These are phyloP conservation scores for Hordeum pubiflorum DNA, from an alignment of 202 grass and related monocot genomes.

Conservation along the genomic window DNA sequence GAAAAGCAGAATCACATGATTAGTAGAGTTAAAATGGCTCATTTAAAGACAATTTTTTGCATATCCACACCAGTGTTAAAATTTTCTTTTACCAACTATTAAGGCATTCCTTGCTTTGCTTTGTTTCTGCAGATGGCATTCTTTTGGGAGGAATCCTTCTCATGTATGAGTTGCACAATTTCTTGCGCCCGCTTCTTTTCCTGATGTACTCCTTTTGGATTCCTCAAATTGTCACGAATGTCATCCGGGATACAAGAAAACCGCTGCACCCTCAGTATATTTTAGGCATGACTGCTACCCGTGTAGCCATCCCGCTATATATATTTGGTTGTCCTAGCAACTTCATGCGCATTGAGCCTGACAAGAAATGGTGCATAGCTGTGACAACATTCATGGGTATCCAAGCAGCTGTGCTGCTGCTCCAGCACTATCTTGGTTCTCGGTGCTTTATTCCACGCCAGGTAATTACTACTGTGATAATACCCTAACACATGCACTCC, in stretches of 20 bases:
- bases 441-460: conserved; percentile 97
- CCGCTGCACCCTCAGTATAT: conserved; percentile 93
- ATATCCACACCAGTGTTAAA: background rate
- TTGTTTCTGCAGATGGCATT: conserved; percentile 83
- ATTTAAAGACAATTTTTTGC: background rate
- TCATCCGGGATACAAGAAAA: conserved; percentile 91
- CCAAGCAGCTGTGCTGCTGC: conserved; percentile 72
- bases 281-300: conserved; percentile 78
- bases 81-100: background rate
- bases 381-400: conserved; percentile 58
- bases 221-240: conserved; percentile 88
- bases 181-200: conserved; percentile 65
- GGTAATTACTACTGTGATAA: conserved; percentile 39
- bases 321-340: conserved; percentile 96
- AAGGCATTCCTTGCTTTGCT: conserved; percentile 7
- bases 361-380: conserved; percentile 79
- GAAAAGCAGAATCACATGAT: conserved; percentile 1
- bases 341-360: conserved; percentile 77
- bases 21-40: background rate
- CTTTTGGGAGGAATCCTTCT: conserved; percentile 93
- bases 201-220: conserved; percentile 93
- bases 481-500: background rate
- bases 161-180: conserved; percentile 90
- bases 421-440: conserved; percentile 95
- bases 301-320: conserved; percentile 81